Conservation (phyloP, 371 early-diverging fungal species). For the Mucor piriformis region DNA sequence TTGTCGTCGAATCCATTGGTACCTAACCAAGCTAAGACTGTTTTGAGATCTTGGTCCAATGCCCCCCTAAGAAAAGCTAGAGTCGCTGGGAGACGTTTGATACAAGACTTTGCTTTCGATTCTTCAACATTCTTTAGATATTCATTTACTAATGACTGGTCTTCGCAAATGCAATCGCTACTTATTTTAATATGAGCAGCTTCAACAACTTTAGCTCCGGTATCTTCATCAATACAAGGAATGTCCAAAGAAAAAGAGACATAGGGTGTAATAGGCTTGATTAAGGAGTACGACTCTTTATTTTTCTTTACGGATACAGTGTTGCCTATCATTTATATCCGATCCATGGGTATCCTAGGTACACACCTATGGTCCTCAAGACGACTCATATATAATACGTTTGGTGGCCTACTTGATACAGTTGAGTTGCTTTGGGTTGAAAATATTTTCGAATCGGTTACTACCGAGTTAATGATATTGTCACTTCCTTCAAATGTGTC, state of each 20-base stretch:
- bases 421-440: background rate
- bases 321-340: background rate
- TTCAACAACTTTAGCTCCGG: background rate
- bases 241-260: background rate
- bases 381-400: too few species aligned
- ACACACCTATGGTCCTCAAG: too few species aligned
- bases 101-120: conserved; percentile 4
- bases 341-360: too few species aligned
- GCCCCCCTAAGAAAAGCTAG: background rate
- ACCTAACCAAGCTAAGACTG: conserved; percentile 9
- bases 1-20: conserved; percentile 7
- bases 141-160: conserved; percentile 8
- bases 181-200: background rate
- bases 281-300: background rate
- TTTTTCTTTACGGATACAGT: background rate
- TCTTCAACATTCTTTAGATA: conserved; percentile 2
- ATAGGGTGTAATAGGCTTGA: background rate
- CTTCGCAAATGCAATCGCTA: background rate
- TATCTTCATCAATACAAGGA: background rate
- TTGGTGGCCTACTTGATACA: background rate
- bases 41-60: conserved; percentile 4
- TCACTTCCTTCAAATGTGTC: background rate
- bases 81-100: conserved; percentile 2
- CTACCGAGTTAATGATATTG: background rate
- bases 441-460: background rate